Percentiles rank a stretch among this genome's conserved stretches.
These are phyloP conservation scores for Xerocomus potaroensis DNA, from an alignment of 768 basidiomycete species.

Conservation along the genomic window DNA sequence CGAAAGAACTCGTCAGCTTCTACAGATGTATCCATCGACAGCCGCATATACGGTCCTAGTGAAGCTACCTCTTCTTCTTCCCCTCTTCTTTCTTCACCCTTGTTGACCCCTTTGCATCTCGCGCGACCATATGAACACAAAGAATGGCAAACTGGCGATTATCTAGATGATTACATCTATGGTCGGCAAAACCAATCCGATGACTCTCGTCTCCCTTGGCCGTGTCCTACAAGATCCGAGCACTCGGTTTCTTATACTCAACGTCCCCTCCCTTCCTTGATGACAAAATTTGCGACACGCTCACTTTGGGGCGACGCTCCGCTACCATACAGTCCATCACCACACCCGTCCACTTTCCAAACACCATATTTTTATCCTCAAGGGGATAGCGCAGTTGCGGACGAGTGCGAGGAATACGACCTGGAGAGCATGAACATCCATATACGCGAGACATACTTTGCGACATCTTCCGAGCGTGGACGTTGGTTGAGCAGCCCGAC, in stretches of 20 bases:
- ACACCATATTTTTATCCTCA: slow-evolving; percentile 4
- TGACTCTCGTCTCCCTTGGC: slow-evolving; percentile 1
- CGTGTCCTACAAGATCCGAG: neutral
- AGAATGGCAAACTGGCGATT: slow-evolving; percentile 4
- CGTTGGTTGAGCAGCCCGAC: slow-evolving; percentile 53
- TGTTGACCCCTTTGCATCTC: slow-evolving; percentile 12
- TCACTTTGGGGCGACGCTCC: slow-evolving; percentile 1
- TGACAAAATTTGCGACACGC: slow-evolving; percentile 12
- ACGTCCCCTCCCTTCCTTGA: slow-evolving; percentile 17
- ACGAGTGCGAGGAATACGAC: slow-evolving; percentile 27
- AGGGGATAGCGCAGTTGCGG: slow-evolving; percentile 16
- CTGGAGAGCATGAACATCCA: slow-evolving; percentile 32
- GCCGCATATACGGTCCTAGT: neutral
- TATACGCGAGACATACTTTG: slow-evolving; percentile 48
- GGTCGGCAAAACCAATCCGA: neutral
- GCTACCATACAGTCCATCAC: neutral
- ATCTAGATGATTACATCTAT: neutral
- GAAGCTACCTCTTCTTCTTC: slow-evolving; percentile 13
- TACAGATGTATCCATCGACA: slow-evolving; percentile 4
- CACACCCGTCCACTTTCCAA: neutral
- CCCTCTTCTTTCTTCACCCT: slow-evolving; percentile 16
- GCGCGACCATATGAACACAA: slow-evolving; percentile 2
- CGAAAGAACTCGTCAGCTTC: slow-evolving; percentile 23
- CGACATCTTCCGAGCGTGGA: slow-evolving; percentile 55
- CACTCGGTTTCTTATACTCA: neutral